Conservation (phyloP, 352 stramenopile species). For the Phytophthora cryptogea region DNA sequence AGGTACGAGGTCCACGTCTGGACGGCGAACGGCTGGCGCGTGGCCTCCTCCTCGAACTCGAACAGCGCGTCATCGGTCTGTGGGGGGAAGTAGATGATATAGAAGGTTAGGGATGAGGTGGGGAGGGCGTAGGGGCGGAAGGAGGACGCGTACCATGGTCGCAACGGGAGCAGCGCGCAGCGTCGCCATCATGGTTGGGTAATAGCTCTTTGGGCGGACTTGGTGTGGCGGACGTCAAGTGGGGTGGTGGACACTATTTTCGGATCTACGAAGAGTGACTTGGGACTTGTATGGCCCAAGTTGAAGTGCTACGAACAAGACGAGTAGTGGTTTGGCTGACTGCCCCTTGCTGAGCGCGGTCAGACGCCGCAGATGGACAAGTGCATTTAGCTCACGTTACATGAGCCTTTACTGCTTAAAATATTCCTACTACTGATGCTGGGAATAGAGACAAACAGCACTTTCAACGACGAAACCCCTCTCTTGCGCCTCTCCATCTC, state of each 20-base stretch:
- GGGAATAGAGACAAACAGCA: slow-evolving; percentile 8
- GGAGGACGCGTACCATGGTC: slow-evolving; percentile 22
- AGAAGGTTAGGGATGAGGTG: slow-evolving; percentile 2
- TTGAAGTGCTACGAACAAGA: slow-evolving; percentile 12
- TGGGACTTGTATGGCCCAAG: slow-evolving; percentile 13
- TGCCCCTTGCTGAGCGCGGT: not conserved
- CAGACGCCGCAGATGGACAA: too few species aligned
- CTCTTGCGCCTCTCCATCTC: slow-evolving; percentile 15
- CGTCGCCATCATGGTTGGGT: slow-evolving; percentile 11
- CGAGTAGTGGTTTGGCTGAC: too few species aligned
- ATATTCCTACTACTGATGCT: not conserved
- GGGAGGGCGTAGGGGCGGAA: not conserved
- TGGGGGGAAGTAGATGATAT: not conserved
- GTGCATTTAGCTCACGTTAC: too few species aligned
- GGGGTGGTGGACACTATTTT: slow-evolving; percentile 1
- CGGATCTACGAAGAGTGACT: not conserved
- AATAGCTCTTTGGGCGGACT: too few species aligned
- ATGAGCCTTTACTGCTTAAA: slow-evolving; percentile 1
- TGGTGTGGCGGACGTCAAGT: slow-evolving; percentile 1
- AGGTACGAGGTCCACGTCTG: slow-evolving; percentile 86
- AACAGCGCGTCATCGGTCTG: slow-evolving; percentile 32
- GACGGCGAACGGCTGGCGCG: slow-evolving; percentile 82
- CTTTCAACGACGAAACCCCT: slow-evolving; percentile 18
- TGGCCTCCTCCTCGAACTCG: slow-evolving; percentile 87
- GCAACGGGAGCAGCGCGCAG: slow-evolving; percentile 14